A percentile compares a stretch with the other conserved stretches of the same genome.
phyloP scores from a whole-genome alignment of 306 rosid genomes.

The Quercus robur region DNA sequence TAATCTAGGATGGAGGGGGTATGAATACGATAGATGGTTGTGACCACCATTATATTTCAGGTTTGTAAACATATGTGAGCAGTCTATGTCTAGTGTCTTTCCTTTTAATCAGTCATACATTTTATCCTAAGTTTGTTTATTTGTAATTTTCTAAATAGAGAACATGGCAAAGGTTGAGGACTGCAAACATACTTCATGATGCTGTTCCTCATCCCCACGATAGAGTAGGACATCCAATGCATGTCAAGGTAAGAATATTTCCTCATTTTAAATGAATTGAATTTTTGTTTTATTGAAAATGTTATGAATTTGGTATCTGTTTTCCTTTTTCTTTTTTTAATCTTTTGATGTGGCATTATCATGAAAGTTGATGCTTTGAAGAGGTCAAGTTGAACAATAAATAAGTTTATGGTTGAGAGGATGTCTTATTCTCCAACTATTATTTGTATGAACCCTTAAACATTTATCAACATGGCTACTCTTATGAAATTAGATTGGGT shows the following conservation, averaged over 20 bases:
- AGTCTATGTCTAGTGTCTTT: background rate
- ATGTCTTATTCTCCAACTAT: background rate
- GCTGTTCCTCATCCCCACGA: conserved; percentile 60
- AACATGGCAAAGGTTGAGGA: conserved; percentile 74
- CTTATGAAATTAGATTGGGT: background rate
- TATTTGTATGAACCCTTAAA: no score
- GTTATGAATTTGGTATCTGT: background rate
- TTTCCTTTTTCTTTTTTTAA: background rate
- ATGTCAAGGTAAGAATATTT: conserved; percentile 52
- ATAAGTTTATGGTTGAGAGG: no score
- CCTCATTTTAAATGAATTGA: conserved; percentile 1
- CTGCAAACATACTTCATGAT: conserved; percentile 60
- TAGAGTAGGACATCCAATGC: conserved; percentile 81
- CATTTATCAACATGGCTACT: background rate
- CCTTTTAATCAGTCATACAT: background rate
- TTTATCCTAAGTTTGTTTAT: background rate
- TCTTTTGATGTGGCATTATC: background rate
- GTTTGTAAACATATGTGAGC: background rate
- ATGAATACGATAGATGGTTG: background rate
- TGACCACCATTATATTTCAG: background rate
- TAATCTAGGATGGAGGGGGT: no score
- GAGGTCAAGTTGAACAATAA: no score
- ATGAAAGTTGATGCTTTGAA: background rate
- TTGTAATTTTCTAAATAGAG: conserved; percentile 29
- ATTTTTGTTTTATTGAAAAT: background rate